A percentile compares a stretch with the other conserved stretches of the same genome.
Conservation (phyloP, 2,329 filamentous ascomycete genomes). For the Amauroascus niger region DNA sequence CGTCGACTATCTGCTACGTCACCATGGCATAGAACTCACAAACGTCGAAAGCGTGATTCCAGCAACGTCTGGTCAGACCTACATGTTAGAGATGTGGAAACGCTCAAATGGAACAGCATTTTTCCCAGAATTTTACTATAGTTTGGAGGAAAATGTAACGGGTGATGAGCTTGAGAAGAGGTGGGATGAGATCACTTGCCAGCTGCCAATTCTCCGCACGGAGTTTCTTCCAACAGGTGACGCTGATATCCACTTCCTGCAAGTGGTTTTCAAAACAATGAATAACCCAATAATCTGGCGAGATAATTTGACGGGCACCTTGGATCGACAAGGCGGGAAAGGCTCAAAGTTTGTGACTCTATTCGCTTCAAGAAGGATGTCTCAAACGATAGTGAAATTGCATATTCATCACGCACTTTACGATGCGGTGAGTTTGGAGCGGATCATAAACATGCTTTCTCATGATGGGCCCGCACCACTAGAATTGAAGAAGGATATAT, state of each 20-base stretch:
- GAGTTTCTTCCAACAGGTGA: slow-evolving; percentile 48
- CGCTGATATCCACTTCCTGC: slow-evolving; percentile 47
- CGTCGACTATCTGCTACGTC: slow-evolving; percentile 28
- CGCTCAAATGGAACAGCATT: slow-evolving; percentile 58
- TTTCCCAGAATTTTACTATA: slow-evolving; percentile 61
- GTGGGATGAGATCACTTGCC: slow-evolving; percentile 51
- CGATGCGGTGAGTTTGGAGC: slow-evolving; percentile 67
- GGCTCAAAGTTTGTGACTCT: slow-evolving; percentile 26
- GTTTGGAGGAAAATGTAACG: slow-evolving; percentile 36
- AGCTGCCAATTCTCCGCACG: slow-evolving; percentile 60
- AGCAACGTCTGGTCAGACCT: slow-evolving; percentile 65
- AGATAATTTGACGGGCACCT: slow-evolving; percentile 18
- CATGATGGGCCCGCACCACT: slow-evolving; percentile 18
- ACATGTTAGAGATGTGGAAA: slow-evolving; percentile 71
- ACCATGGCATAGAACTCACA: slow-evolving; percentile 32
- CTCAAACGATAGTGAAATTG: slow-evolving; percentile 38
- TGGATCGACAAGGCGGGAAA: slow-evolving; percentile 16
- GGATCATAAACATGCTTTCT: slow-evolving; percentile 49
- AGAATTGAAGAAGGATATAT: slow-evolving; percentile 27
- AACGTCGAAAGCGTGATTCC: slow-evolving; percentile 54
- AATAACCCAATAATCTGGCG: slow-evolving; percentile 28
- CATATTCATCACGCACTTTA: slow-evolving; percentile 80
- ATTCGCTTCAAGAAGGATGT: slow-evolving; percentile 25
- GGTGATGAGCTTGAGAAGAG: slow-evolving; percentile 42
- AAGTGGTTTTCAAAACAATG: slow-evolving; percentile 47